Conservation (phyloP, 164 flowering plant genomes). For the Taxillus chinensis region DNA sequence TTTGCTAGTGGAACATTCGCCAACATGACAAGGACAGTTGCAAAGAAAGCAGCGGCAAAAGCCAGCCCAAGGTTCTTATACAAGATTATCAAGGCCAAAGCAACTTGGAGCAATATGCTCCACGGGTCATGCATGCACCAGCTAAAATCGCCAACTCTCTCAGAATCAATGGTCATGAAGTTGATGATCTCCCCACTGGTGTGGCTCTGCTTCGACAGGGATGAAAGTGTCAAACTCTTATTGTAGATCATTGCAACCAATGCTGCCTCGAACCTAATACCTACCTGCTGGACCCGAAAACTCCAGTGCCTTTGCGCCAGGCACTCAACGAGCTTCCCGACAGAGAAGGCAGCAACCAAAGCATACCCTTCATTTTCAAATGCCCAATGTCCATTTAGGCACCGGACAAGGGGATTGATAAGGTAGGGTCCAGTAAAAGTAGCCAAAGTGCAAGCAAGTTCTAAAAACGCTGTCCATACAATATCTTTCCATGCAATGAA, state of each 20-base stretch:
- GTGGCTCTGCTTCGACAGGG: slow-evolving; percentile 1
- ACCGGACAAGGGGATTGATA: no score
- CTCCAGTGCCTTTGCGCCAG: slow-evolving; percentile 1
- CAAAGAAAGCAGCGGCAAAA: slow-evolving; percentile 3
- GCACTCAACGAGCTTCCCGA: slow-evolving; percentile 5
- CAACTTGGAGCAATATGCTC: slow-evolving; percentile 1
- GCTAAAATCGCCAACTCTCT: slow-evolving; percentile 1
- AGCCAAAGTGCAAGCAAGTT: no score
- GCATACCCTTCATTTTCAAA: neutral
- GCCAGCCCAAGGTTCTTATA: slow-evolving; percentile 8
- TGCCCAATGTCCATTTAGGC: no score
- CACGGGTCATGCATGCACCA: slow-evolving; percentile 5
- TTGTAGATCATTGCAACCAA: neutral
- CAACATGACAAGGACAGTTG: neutral
- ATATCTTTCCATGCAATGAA: slow-evolving; percentile 1
- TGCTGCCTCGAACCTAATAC: slow-evolving; percentile 4
- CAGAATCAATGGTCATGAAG: slow-evolving; percentile 8
- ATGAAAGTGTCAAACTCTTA: slow-evolving; percentile 7
- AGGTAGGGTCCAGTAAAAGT: no score
- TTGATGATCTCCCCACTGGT: slow-evolving; percentile 8
- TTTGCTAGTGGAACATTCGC: neutral
- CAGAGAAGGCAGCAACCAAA: neutral
- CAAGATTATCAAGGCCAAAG: slow-evolving; percentile 2
- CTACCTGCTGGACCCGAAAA: neutral
- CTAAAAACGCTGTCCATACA: neutral